phyloP scores from a whole-genome alignment of 331 rosid genomes.

The Quercus tomentella region DNA sequence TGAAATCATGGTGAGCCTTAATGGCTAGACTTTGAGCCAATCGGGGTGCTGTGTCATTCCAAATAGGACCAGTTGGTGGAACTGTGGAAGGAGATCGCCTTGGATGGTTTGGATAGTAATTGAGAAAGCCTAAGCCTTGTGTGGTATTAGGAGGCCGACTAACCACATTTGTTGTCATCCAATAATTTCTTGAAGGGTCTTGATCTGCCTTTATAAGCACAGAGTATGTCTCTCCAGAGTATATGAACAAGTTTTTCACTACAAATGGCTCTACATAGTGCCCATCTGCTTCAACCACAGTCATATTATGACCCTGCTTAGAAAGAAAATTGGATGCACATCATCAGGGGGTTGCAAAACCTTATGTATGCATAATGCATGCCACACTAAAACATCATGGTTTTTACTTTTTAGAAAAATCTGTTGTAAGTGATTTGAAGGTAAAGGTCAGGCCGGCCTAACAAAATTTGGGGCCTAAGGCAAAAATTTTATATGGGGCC shows the following conservation, averaged over 20 bases:
- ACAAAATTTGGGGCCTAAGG: too few relatives aligned
- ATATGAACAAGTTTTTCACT: constrained; percentile 62
- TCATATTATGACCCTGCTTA: constrained; percentile 83
- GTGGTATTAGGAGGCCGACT: constrained; percentile 58
- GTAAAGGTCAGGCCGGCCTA: too few relatives aligned
- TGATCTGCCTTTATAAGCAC: constrained; percentile 64
- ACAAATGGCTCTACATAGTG: constrained; percentile 82
- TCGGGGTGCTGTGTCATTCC: constrained; percentile 44
- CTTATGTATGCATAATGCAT: too few relatives aligned
- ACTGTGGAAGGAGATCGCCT: constrained; percentile 42
- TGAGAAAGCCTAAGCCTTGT: constrained; percentile 58
- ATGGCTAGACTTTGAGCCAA: constrained; percentile 59
- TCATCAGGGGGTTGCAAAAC: background rate
- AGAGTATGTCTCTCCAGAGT: constrained; percentile 90
- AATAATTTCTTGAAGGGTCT: constrained; percentile 75
- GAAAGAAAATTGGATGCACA: background rate
- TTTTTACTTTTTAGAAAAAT: background rate
- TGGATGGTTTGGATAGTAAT: constrained; percentile 88
- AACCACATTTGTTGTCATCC: constrained; percentile 69
- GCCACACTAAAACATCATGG: background rate
- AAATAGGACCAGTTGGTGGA: constrained; percentile 62
- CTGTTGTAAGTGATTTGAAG: background rate
- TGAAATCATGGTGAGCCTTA: constrained; percentile 46
- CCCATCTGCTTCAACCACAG: constrained; percentile 91
- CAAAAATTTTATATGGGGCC: too few relatives aligned